Evolutionary conservation across 1,284 basidiomycete genomes (phyloP), one percentile per base, ranked within the genome.

Genomic region (Psilocybe mexicana): DNA sequence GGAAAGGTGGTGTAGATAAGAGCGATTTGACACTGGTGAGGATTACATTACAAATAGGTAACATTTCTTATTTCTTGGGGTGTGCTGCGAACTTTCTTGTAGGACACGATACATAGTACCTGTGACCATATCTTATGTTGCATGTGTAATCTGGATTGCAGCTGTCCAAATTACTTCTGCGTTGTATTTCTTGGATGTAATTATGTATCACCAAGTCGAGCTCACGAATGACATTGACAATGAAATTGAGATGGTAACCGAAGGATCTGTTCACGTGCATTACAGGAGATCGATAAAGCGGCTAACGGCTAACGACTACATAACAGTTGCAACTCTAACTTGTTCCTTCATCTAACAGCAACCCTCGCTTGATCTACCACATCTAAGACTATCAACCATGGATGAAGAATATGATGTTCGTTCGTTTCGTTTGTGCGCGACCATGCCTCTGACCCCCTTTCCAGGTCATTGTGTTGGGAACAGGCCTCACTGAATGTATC

Each of bases 401-500:
- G 91, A 93, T 88, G 91, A 93, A 81, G 87, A 90, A 80, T 93
- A 93, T 74, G 91, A 93, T 75, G 92, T 92, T 73, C 65, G 80
- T 70, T 47, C 6, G 43, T 35, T 51, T 10, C 8, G 7, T n/a
- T 18, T 35, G 18, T 23, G 12, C 12, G 14, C 30, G 7, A 36
- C 14, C 36, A 52, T 46, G 57, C 26, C 57, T 57, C 52, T 46
- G 45, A 60, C 58, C 59, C 30, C 55, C 43, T 56, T 35, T 47
- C 50, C 63, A 96, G 94, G 93, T 95, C 72, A 85, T 96, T 72
- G 94, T 96, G 68, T 85, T 96, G 61, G 96, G 96, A 65, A 98
- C 96, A 61, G 96, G 96, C 64, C 80, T 99, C 72, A 97, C 96
- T 55, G 97, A 99, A 77, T 99, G 97, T 79, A 96, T 99, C 72